Evolutionary conservation across 495 filamentous ascomycete species (phyloP).

Genomic region (Baudoinia panamericana): DNA sequence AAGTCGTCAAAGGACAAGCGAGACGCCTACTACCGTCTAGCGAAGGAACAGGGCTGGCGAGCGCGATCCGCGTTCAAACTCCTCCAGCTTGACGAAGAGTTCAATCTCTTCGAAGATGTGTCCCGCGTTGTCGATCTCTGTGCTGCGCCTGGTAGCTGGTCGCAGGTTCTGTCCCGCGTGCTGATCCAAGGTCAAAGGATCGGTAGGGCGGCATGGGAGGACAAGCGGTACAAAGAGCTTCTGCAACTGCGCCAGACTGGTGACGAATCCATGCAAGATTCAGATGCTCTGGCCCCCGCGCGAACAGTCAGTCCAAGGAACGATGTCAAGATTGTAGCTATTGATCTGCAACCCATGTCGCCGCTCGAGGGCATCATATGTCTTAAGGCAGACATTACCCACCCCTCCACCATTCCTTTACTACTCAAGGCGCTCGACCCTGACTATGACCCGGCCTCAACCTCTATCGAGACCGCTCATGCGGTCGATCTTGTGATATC

Average conservation of each 20-base stretch:
- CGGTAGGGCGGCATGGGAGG: slow-evolving; percentile 69
- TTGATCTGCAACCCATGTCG: slow-evolving; percentile 91
- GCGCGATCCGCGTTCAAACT: slow-evolving; percentile 94
- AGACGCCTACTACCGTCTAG: slow-evolving; percentile 92
- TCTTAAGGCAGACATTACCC: slow-evolving; percentile 89
- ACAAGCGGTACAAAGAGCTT: slow-evolving; percentile 45
- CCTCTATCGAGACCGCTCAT: slow-evolving; percentile 36
- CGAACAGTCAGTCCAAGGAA: slow-evolving; percentile 45
- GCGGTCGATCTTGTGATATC: slow-evolving; percentile 86
- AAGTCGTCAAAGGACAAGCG: slow-evolving; percentile 98
- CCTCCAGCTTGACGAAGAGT: slow-evolving; percentile 91
- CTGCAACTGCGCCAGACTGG: slow-evolving; percentile 8
- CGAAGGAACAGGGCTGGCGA: slow-evolving; percentile 97
- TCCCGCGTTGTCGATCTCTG: slow-evolving; percentile 94
- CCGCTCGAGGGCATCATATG: slow-evolving; percentile 83
- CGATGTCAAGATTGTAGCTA: slow-evolving; percentile 84
- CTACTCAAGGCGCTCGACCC: slow-evolving; percentile 75
- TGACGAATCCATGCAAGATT: background rate
- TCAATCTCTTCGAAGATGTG: slow-evolving; percentile 75
- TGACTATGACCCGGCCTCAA: slow-evolving; percentile 41
- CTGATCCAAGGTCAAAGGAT: slow-evolving; percentile 87
- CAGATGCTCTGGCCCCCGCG: too few species aligned
- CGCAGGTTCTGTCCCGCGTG: slow-evolving; percentile 83
- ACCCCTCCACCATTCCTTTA: slow-evolving; percentile 83
- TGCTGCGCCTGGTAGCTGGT: slow-evolving; percentile 92